Evolutionary conservation across 2,329 filamentous ascomycete species (phyloP).

Genomic region (Pseudocercospora musae): DNA sequence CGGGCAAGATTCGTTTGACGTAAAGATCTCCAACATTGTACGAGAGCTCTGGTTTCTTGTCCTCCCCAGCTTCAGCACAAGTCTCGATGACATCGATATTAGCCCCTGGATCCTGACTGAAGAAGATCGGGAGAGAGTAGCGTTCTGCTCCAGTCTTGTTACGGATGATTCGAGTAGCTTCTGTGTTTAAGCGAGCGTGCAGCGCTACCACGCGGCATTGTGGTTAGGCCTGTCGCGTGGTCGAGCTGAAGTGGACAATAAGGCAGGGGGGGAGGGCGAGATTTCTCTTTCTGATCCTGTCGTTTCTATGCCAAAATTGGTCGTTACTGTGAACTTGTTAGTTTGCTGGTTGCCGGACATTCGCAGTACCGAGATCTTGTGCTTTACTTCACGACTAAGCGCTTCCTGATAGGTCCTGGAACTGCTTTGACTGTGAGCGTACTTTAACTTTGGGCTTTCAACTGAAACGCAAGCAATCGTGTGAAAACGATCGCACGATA

Average conservation of each 20-base stretch:
- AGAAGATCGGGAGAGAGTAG: slow-evolving; percentile 44
- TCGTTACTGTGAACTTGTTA: background rate
- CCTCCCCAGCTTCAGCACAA: slow-evolving; percentile 27
- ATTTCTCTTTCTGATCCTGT: background rate
- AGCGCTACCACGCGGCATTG: no score
- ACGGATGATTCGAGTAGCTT: slow-evolving; percentile 28
- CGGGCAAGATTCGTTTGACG: slow-evolving; percentile 35
- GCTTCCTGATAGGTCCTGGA: background rate
- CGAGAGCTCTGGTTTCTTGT: background rate
- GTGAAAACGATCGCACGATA: no score
- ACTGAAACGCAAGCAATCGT: no score
- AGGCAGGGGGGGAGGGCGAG: background rate
- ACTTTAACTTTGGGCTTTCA: no score
- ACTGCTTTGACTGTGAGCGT: background rate
- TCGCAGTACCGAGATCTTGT: background rate
- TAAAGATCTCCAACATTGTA: slow-evolving; percentile 31
- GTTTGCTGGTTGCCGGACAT: background rate
- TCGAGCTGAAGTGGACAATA: background rate
- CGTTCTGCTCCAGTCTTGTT: slow-evolving; percentile 40
- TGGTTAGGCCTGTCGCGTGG: no score
- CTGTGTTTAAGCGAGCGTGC: no score
- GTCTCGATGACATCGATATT: slow-evolving; percentile 32
- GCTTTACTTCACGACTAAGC: background rate
- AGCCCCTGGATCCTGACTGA: slow-evolving; percentile 37
- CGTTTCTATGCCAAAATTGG: background rate